These are phyloP conservation scores for Wallemia hederae DNA, from an alignment of 1,284 basidiomycete genomes.

Conservation along the genomic window DNA sequence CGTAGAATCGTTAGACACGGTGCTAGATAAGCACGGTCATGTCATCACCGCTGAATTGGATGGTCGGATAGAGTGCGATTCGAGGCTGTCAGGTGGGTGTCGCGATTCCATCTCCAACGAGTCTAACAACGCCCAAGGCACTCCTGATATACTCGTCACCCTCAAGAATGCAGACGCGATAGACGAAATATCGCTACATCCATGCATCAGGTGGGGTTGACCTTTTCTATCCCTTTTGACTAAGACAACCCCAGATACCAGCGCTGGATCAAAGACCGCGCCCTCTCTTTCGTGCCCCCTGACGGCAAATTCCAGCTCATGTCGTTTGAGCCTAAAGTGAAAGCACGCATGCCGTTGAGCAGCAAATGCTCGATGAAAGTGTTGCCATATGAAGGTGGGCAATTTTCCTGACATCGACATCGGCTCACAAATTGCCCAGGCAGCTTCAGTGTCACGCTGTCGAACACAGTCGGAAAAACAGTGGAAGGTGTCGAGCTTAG, in stretches of 20 bases:
- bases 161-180: conserved; percentile 50
- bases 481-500: background rate
- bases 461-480: background rate
- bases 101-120: background rate
- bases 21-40: background rate
- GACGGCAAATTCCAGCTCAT: conserved; percentile 67
- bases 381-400: background rate
- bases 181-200: conserved; percentile 57
- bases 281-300: conserved; percentile 73
- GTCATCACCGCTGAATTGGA: background rate
- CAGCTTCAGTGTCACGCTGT: background rate
- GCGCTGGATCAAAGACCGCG: conserved; percentile 47
- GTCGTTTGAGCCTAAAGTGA: conserved; percentile 3
- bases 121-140: conserved; percentile 24
- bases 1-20: background rate
- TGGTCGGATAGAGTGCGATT: background rate
- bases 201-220: conserved; percentile 41
- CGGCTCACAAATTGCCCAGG: background rate
- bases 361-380: background rate
- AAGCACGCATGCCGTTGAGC: background rate
- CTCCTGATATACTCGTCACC: conserved; percentile 53
- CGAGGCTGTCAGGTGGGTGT: background rate
- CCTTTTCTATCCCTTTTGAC: background rate
- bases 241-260: conserved; percentile 25
- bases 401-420: background rate